A percentile compares a stretch with the other conserved stretches of the same genome.
Evolutionary conservation across 345 rosid genomes (phyloP).

Genomic region (Mercurialis annua): DNA sequence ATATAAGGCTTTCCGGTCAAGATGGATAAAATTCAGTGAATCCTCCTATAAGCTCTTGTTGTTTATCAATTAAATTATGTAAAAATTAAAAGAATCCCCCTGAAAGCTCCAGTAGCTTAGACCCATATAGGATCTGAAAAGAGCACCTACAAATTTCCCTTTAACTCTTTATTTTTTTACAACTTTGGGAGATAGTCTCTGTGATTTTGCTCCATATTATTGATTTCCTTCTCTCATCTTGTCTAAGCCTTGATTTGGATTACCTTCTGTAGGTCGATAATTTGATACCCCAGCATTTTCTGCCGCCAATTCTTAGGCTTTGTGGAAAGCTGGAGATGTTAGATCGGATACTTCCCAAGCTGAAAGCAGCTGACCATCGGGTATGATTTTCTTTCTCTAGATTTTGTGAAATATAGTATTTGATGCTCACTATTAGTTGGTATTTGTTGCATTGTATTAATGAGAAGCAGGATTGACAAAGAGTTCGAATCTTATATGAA

Average conservation of each 20-base stretch:
- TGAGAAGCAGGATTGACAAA: background rate
- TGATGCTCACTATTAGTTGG: background rate
- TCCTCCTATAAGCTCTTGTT: background rate
- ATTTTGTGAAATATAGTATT: background rate
- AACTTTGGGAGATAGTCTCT: constrained; percentile 4
- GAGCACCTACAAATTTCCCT: background rate
- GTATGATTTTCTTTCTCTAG: constrained; percentile 39
- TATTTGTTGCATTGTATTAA: constrained; percentile 3
- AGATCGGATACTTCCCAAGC: constrained; percentile 81
- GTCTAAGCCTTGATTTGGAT: constrained; percentile 10
- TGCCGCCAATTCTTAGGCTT: constrained; percentile 70
- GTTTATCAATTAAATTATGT: too few species aligned
- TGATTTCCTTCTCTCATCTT: constrained; percentile 4
- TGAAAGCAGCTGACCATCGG: constrained; percentile 92
- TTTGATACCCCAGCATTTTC: constrained; percentile 73
- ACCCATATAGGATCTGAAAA: too few species aligned
- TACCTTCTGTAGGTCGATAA: constrained; percentile 55
- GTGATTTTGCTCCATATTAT: background rate
- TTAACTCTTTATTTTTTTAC: background rate
- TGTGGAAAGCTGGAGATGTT: constrained; percentile 99
- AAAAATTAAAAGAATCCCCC: too few species aligned
- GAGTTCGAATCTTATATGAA: background rate
- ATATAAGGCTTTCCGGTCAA: too few species aligned
- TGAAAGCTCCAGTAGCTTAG: too few species aligned
- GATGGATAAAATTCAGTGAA: too few species aligned